phyloP scores from a whole-genome alignment of 2,329 filamentous ascomycete genomes.

The Cladorrhinum sp. region DNA sequence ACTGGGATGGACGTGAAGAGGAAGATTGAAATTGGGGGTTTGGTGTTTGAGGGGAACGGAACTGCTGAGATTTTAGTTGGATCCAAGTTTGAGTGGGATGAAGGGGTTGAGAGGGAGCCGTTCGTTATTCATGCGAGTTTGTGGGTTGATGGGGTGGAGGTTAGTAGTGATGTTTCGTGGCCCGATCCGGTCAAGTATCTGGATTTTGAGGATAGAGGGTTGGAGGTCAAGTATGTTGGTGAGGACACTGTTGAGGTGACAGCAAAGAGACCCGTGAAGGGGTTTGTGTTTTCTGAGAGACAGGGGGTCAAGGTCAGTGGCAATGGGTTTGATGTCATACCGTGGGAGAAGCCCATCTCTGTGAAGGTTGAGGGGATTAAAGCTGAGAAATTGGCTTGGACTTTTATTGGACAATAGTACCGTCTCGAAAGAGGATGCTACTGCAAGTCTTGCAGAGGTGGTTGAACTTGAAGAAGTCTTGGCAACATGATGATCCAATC shows the following conservation, averaged over 20 bases:
- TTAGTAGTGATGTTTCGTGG: conserved; percentile 54
- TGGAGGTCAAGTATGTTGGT: conserved; percentile 34
- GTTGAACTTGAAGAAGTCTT: not conserved
- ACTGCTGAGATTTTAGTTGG: conserved; percentile 40
- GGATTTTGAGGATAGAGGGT: conserved; percentile 44
- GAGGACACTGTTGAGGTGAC: conserved; percentile 31
- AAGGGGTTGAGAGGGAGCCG: conserved; percentile 23
- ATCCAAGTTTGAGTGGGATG: conserved; percentile 30
- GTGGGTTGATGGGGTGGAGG: conserved; percentile 35
- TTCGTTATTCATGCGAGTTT: conserved; percentile 41
- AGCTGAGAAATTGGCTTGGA: not conserved
- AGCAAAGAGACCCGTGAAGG: conserved; percentile 52
- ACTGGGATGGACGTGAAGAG: conserved; percentile 37
- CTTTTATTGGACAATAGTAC: conserved; percentile 1
- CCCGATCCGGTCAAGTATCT: conserved; percentile 62
- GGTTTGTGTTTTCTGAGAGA: conserved; percentile 51
- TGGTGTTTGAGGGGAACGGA: conserved; percentile 34
- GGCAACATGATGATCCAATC: not conserved
- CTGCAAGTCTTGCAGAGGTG: not conserved
- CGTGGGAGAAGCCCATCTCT: conserved; percentile 35
- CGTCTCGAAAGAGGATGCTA: no score
- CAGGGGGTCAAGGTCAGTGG: conserved; percentile 48
- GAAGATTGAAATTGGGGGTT: conserved; percentile 24
- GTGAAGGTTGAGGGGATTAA: not conserved
- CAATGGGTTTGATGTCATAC: conserved; percentile 58